Base-by-base conservation (phyloP, 1,139 yeast genomes). In the Yamadazyma buinensis region DNA sequence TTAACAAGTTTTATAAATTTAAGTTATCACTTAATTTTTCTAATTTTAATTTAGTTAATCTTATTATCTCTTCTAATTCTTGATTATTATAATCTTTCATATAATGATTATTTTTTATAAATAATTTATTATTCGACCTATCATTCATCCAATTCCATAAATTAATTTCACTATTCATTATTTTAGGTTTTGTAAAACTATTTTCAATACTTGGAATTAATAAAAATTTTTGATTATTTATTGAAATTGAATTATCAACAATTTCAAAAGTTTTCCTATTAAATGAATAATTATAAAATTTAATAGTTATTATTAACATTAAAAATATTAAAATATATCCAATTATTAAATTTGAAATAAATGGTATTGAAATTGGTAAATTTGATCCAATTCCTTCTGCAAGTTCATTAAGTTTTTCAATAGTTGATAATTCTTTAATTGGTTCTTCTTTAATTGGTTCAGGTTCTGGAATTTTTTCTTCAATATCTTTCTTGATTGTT, bases 91-190 rank as follows among this genome's bases (percentile, higher is more conserved):
- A 65, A 15, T 43, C 37, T 38, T 34, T 36, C 36, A 23, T 43
- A 39, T 40, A 38, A 35, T 22, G 36, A 32, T 26, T 29, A 15
- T 25, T 32, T 10, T 26, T 23, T 7, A 31, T 35, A 8, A 32
- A 40, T n/a, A 56, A 34, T 25, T 48, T 44, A 23, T 55, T 49
- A 5, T 52, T 58, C 2, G 39, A 26, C 34, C 84, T 69, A 30
- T 73, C 74, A 36, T 78, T 76, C 29, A 87, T 71, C 96, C 96
- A 88, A 33, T 77, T 72, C 95, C 96, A 88, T 37, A 88, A 57
- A 27, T 74, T 72, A 26, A 72, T 70, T 55, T 87, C 95, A 39
- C 80, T 75, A 37, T 71, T 66, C 42, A 67, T 47, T 34, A 59
- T 50, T 34, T 56, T 44, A 11, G 54, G 55, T 39, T 64, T 60